Conservation (phyloP, 2,329 filamentous ascomycete species). For the Dactylonectria macrodidyma region DNA sequence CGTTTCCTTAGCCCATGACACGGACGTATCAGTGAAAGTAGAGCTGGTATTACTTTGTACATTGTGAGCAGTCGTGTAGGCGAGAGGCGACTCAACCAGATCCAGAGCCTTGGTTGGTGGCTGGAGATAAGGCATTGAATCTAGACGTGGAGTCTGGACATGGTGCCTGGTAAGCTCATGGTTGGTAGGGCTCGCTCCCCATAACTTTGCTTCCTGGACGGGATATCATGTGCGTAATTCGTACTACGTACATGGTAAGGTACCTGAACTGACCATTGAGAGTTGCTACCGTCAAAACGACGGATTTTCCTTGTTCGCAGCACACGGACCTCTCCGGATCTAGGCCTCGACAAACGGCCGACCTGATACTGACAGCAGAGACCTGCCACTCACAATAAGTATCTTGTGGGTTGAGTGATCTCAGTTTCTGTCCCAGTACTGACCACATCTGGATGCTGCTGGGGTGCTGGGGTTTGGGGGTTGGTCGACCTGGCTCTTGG, state of each 20-base stretch:
- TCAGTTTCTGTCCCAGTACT: conserved; percentile 17
- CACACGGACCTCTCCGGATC: conserved; percentile 20
- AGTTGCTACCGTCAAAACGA: not conserved
- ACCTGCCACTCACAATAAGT: conserved; percentile 27
- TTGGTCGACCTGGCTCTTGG: conserved; percentile 25
- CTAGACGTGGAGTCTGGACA: not conserved
- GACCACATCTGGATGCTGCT: conserved; percentile 29
- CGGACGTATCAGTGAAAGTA: conserved; percentile 6
- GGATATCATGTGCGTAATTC: not conserved
- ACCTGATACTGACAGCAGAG: conserved; percentile 38
- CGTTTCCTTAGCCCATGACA: conserved; percentile 19
- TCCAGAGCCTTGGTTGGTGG: conserved; percentile 19
- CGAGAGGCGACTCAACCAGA: not conserved
- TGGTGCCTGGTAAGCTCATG: not conserved
- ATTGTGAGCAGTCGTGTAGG: not conserved
- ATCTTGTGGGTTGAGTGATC: conserved; percentile 26
- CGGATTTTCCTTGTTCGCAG: conserved; percentile 10
- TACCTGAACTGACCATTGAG: too few relatives aligned
- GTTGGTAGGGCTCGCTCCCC: conserved; percentile 11
- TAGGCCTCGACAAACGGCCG: conserved; percentile 21
- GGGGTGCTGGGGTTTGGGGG: conserved; percentile 33
- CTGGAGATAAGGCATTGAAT: conserved; percentile 1
- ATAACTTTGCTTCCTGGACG: not conserved
- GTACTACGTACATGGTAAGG: too few relatives aligned
- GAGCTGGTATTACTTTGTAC: not conserved